Percentiles rank a stretch among this genome's conserved stretches.
phyloP scores from a whole-genome alignment of 164 flowering plant species.

The Umbellularia californica region DNA sequence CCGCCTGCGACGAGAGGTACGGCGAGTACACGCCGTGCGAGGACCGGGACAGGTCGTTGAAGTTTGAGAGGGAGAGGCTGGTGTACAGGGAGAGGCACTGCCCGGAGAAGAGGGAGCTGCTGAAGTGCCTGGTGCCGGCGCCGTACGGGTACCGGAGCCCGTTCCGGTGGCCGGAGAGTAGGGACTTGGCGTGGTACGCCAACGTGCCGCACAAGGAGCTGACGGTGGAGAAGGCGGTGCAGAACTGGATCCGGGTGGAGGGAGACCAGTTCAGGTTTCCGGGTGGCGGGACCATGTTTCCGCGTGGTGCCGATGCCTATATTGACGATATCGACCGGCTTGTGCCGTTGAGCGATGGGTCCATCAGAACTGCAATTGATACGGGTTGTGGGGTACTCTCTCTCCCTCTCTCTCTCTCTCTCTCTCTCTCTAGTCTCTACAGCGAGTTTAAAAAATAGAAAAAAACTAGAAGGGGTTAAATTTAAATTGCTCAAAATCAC shows the following conservation, averaged over 20 bases:
- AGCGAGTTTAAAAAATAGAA: neutral
- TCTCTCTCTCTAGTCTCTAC: neutral
- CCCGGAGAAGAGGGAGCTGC: conserved; percentile 38
- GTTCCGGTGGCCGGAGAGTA: conserved; percentile 80
- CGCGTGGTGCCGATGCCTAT: conserved; percentile 79
- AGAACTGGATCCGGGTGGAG: conserved; percentile 81
- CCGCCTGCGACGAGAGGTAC: conserved; percentile 43
- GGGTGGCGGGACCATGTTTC: conserved; percentile 99
- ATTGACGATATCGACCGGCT: conserved; percentile 75
- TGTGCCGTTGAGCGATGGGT: conserved; percentile 69
- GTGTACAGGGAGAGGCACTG: conserved; percentile 86
- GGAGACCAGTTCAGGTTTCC: conserved; percentile 80
- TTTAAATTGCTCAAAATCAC: no score
- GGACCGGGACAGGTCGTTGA: conserved; percentile 57
- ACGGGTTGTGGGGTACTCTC: conserved; percentile 92
- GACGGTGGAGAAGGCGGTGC: conserved; percentile 83
- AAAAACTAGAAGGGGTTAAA: no score
- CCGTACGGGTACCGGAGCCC: conserved; percentile 70
- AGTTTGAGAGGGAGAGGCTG: conserved; percentile 46
- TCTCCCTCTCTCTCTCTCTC: neutral
- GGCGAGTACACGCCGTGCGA: conserved; percentile 91
- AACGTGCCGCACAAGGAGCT: conserved; percentile 85
- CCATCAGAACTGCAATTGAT: conserved; percentile 89
- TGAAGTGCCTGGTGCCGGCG: conserved; percentile 74
- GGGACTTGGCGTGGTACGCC: conserved; percentile 75